Evolutionary conservation across 768 basidiomycete species (phyloP), one percentile per base, ranked within the genome.

Genomic region (Mycena vitilis): DNA sequence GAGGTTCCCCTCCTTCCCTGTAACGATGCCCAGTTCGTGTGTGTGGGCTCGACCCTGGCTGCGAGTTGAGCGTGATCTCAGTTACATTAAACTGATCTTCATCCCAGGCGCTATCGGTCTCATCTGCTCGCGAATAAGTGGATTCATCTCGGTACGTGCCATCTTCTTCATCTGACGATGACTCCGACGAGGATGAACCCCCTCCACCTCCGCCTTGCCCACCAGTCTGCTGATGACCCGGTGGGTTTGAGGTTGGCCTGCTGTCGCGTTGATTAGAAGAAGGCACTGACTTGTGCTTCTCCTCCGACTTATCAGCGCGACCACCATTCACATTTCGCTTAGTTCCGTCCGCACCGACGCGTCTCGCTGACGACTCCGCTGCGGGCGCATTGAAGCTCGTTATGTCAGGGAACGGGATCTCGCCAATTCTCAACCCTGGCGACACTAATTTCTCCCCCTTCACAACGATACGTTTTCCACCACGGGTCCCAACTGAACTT

Each of bases 31-130:
- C 51, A n/a, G 5, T 12, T 52, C 51, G 2, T 15, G 51, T 52
- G 30, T 52, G 51, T 25, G 51, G 30, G 11, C 2, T 15, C 1
- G 51, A 52, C 6, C 47, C 47, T 4, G 15, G 3, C 9, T 20
- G 16, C 8, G 47, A 48, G 8, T 9, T 9, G 9, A 13, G 9
- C 3, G n/a, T 51, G n/a, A 23, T 13, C 20, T 51, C 49, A 23
- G 22, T 13, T 6, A 22, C 12, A 23, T 23, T 22, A 2, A 51
- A 22, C 12, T 22, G 8, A 13, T 51, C 16, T 11, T 42, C 40
- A 51, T 51, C 49, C 49, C n/a, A 51, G 23, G 49, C 49, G 13
- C 49, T 51, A 51, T 51, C 49, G 23, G 49, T 51, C 7, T 22
- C 23, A 9, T 23, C 49, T 4, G 49, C 25, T 9, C 49, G 3